A percentile compares a stretch with the other conserved stretches of the same genome.
phyloP scores from a whole-genome alignment of 306 rosid genomes.

The Sphenostylis stenocarpa region DNA sequence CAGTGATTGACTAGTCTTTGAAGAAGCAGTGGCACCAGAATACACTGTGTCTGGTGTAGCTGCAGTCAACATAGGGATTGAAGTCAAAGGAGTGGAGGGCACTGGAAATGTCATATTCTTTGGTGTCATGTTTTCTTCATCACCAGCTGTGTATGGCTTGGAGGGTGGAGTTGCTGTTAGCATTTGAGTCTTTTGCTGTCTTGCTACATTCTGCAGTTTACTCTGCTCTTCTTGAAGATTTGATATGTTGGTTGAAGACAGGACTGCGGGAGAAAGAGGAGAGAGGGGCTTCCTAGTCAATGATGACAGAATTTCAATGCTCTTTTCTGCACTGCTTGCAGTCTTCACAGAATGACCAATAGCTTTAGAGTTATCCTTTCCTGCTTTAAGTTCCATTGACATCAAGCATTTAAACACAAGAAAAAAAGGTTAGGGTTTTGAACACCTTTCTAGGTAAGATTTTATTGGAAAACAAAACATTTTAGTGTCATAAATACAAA shows the following conservation, averaged over 20 bases:
- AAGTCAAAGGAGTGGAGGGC: constrained; percentile 63
- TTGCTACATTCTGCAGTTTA: not conserved
- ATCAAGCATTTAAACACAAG: not conserved
- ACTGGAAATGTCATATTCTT: constrained; percentile 40
- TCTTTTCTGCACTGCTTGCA: constrained; percentile 27
- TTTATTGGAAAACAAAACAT: not conserved
- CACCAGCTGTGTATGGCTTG: constrained; percentile 27
- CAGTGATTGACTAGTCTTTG: constrained; percentile 25
- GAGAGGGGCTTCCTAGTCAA: constrained; percentile 58
- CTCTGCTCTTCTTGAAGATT: constrained; percentile 37
- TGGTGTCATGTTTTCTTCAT: constrained; percentile 54
- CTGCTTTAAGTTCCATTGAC: constrained; percentile 32
- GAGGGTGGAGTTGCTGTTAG: constrained; percentile 48
- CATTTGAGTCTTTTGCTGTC: constrained; percentile 12
- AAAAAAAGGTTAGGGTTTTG: not conserved
- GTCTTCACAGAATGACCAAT: constrained; percentile 33
- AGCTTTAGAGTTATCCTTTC: constrained; percentile 39
- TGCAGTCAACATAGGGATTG: constrained; percentile 45
- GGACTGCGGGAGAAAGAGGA: constrained; percentile 45
- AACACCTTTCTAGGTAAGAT: not conserved
- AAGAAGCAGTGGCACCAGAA: constrained; percentile 9
- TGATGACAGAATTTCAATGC: constrained; percentile 35
- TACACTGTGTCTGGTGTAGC: constrained; percentile 48
- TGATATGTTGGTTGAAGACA: constrained; percentile 43
- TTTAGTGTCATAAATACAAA: not conserved